Percentiles rank a stretch among this genome's conserved stretches.
Evolutionary conservation across 2,329 filamentous ascomycete species (phyloP).

Genomic region (Atkinsonella texensis): DNA sequence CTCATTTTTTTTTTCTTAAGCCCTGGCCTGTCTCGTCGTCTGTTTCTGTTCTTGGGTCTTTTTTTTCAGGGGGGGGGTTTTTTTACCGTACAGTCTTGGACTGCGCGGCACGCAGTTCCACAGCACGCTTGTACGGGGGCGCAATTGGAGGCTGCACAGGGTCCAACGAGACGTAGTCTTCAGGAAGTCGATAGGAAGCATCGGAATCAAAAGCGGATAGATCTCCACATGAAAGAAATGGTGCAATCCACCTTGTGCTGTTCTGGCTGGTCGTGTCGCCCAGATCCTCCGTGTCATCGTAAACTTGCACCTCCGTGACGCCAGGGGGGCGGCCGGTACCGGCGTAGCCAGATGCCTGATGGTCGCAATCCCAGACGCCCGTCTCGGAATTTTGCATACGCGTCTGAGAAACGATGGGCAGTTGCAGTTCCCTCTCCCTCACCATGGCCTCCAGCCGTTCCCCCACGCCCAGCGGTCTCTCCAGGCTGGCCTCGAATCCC

Average conservation of each 20-base stretch:
- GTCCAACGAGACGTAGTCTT: conserved; percentile 75
- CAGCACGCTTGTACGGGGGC: conserved; percentile 81
- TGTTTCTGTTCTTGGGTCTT: neutral
- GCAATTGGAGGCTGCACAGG: conserved; percentile 93
- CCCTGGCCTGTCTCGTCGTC: neutral
- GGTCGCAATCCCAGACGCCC: conserved; percentile 30
- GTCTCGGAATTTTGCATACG: conserved; percentile 33
- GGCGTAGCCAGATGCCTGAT: conserved; percentile 8
- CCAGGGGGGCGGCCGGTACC: conserved; percentile 19
- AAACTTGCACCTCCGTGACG: conserved; percentile 36
- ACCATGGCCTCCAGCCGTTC: conserved; percentile 40
- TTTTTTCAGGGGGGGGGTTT: too few relatives aligned
- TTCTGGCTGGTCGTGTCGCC: conserved; percentile 22
- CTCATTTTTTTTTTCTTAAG: neutral
- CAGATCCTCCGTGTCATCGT: conserved; percentile 28
- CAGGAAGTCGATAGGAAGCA: conserved; percentile 81
- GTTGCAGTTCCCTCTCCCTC: conserved; percentile 25
- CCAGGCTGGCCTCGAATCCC: conserved; percentile 63
- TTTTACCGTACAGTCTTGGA: conserved; percentile 14
- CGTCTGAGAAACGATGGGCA: conserved; percentile 28
- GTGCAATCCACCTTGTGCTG: conserved; percentile 70
- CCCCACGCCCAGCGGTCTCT: conserved; percentile 60
- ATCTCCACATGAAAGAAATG: conserved; percentile 95
- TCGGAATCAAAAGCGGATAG: conserved; percentile 91
- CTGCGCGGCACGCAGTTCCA: conserved; percentile 51